Percentiles rank a stretch among this genome's conserved stretches.
Conservation (phyloP, 345 rosid genomes). For the Heritiera littoralis region DNA sequence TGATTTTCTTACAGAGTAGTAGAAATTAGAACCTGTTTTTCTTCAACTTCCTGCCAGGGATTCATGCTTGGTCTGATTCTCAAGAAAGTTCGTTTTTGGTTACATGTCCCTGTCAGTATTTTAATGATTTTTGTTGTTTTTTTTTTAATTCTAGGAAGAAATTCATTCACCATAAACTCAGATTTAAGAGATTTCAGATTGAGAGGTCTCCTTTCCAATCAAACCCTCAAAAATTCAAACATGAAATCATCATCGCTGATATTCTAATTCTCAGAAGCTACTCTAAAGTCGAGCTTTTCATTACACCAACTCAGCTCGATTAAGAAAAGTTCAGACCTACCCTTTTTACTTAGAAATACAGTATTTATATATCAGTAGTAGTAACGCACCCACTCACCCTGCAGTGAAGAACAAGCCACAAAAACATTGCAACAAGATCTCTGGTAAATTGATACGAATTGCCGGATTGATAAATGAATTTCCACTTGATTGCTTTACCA, state of each 20-base stretch:
- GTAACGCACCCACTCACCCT: neutral
- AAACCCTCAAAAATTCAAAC: neutral
- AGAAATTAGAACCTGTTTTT: neutral
- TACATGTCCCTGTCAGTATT: conserved; percentile 1
- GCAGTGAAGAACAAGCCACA: neutral
- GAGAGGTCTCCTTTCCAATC: neutral
- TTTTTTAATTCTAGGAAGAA: too few relatives aligned
- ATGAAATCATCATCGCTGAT: neutral
- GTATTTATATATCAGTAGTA: neutral
- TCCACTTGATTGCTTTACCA: neutral
- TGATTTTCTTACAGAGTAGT: neutral
- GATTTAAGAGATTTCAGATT: neutral
- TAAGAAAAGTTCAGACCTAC: neutral
- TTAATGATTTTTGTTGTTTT: neutral
- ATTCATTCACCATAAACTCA: neutral
- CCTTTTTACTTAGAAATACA: neutral
- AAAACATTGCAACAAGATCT: neutral
- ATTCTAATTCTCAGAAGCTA: too few relatives aligned
- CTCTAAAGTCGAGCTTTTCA: too few relatives aligned
- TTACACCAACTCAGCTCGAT: too few relatives aligned
- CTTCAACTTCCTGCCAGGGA: neutral
- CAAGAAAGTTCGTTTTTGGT: conserved; percentile 10
- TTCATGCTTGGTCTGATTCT: neutral
- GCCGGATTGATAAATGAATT: neutral
- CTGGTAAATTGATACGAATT: neutral